Evolutionary conservation across 2,329 filamentous ascomycete genomes (phyloP).

Genomic region (Ascocoryne sarcoides): DNA sequence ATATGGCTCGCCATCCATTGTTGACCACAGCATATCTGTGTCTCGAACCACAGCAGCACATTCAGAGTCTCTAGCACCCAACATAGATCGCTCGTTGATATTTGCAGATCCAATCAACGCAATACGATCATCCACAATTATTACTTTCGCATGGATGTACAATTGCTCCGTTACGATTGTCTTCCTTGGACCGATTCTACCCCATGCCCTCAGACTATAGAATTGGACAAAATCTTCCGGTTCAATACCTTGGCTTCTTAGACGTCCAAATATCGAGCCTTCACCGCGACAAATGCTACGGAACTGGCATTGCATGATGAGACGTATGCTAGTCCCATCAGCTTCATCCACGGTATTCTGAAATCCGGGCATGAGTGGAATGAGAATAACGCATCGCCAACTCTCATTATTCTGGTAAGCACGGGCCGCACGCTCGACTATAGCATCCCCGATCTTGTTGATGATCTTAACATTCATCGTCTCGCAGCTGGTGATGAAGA

Average conservation of each 20-base stretch:
- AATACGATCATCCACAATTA: slow-evolving; percentile 88
- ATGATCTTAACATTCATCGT: slow-evolving; percentile 80
- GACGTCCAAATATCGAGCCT: slow-evolving; percentile 79
- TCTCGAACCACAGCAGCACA: slow-evolving; percentile 84
- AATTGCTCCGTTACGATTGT: slow-evolving; percentile 88
- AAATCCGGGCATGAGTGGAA: slow-evolving; percentile 96
- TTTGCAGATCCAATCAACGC: slow-evolving; percentile 96
- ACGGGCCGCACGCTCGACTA: slow-evolving; percentile 83
- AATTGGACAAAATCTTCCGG: slow-evolving; percentile 95
- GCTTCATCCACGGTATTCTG: slow-evolving; percentile 93
- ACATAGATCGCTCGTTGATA: slow-evolving; percentile 95
- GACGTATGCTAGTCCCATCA: slow-evolving; percentile 84
- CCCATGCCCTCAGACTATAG: slow-evolving; percentile 88
- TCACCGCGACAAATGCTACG: slow-evolving; percentile 92
- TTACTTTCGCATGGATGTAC: slow-evolving; percentile 96
- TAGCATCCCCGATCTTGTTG: slow-evolving; percentile 88
- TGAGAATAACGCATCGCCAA: slow-evolving; percentile 84
- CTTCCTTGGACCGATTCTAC: slow-evolving; percentile 74
- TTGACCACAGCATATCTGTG: slow-evolving; percentile 84
- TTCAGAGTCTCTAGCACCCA: slow-evolving; percentile 87
- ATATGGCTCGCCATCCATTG: slow-evolving; percentile 84
- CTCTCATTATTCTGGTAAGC: slow-evolving; percentile 77
- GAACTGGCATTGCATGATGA: slow-evolving; percentile 97
- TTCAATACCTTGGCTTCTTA: slow-evolving; percentile 72
- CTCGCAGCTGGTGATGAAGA: slow-evolving; percentile 90